Evolutionary conservation across 345 rosid genomes (phyloP), one percentile per base, ranked within the genome.

Genomic region (Eucalyptus cloeziana): DNA sequence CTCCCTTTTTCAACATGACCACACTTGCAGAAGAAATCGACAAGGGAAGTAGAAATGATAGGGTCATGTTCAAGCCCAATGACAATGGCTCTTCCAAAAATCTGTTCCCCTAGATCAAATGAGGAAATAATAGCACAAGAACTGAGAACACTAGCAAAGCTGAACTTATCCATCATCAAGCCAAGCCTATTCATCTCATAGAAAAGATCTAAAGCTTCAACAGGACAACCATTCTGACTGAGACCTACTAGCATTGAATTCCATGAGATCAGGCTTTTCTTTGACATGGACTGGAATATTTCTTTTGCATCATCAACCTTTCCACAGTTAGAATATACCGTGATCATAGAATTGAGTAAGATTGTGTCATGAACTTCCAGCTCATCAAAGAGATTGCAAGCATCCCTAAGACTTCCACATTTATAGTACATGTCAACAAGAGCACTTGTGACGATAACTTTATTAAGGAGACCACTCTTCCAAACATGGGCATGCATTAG

Each of bases 221-320:
- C 85, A 8, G 97, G 93, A 91, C 92, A 94, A 89, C 98, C 96
- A 86, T 97, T 97, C 92, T 94, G 96, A 90, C 93, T 91, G 30
- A 96, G 93, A 87, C 96, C 99, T 69, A 92, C 94, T 4, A 94
- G 92, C 95, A 96, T 96, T 43, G 99, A 95, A 91, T 97, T 97
- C 99, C 99, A 97, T 19, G 99, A 96, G 88, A 96, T 93, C 94
- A 96, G 92, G 89, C 94, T 96, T 92, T 92, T 96, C 49, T 49
- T 86, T 49, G 94, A 91, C 88, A 95, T 96, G 44, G 90, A 93
- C 71, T 90, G 89, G 87, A 96, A 97, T 30, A 96, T 85, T 86
- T 88, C 86, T 89, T 93, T 95, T 56, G 99, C 98, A 85, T 95
- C 97, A 60, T 95, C 96, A 22, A 96, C 87, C 93, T 95, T 93